Evolutionary conservation across 345 rosid species (phyloP), one percentile per base, ranked within the genome.

Genomic region (Eucalyptus tenuipes): DNA sequence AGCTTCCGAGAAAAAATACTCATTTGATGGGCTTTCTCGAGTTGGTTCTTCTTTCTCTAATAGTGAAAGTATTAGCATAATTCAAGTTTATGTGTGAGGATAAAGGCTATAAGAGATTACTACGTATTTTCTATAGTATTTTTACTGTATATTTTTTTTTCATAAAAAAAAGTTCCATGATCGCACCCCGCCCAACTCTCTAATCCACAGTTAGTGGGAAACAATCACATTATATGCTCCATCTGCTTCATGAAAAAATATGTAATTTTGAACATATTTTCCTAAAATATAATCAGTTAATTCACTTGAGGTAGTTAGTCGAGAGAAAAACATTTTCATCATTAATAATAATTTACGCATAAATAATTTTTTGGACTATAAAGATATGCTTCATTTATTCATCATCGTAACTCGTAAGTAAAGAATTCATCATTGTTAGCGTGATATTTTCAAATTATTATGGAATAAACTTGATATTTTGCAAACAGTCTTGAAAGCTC

Each of bases 261-360:
- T 11, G 14, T 61, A 13, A 61, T 61, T 61, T 13, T 12, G 4
- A 27, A 12, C 8, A 29, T 61, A 3, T 27, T 61, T 59, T 61
- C 2, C 8, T 12, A 11, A 59, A 59, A 59, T 27, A 27, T 59
- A 59, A 27, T 59, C 7, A 1, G 2, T 59, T 59, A 1, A 27
- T 16, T 31, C 13, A 11, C 13, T 17, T 16, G 4, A 71, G 13
- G 0, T 17, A 37, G 10, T 18, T 71, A 1, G 4, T 10, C 25
- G 0, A 37, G 9, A 52, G 10, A 18, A 33, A 33, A 33, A 17
- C 3, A 9, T 2, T 18, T 4, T 37, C 4, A 33, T 17, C 4
- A 5, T 33, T 2, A 12, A 37, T 18, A 10, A 9, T 10, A 37
- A 10, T 71, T 33, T 18, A 71, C 3, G 0, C 22, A 1, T 10